These are phyloP conservation scores for Cyclotella baltica DNA, from an alignment of 108 stramenopile genomes.

Conservation along the genomic window DNA sequence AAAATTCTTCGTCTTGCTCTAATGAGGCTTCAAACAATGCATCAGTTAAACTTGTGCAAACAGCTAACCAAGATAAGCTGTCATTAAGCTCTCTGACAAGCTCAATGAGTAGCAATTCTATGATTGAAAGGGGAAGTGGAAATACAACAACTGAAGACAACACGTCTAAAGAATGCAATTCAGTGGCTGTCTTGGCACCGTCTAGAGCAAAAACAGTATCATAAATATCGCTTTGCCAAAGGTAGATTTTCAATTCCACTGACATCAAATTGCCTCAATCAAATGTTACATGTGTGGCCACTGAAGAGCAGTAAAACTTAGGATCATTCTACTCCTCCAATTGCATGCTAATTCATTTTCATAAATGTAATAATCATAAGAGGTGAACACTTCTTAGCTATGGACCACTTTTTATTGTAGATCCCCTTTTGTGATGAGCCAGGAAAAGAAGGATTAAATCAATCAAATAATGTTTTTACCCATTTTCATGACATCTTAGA, in stretches of 20 bases:
- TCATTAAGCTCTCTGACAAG: conserved; percentile 36
- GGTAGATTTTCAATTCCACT: conserved; percentile 3
- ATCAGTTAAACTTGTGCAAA: conserved; percentile 24
- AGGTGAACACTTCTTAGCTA: no score
- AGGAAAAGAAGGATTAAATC: neutral
- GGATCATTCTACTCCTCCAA: no score
- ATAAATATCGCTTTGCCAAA: neutral
- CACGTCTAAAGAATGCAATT: neutral
- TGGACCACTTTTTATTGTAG: neutral
- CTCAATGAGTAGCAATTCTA: conserved; percentile 24
- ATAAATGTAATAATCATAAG: no score
- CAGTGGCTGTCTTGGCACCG: neutral
- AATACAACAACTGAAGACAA: neutral
- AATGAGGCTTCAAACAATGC: neutral
- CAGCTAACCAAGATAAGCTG: conserved; percentile 25
- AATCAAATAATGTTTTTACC: no score
- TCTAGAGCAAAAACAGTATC: neutral
- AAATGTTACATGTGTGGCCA: no score
- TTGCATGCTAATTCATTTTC: neutral
- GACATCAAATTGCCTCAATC: neutral
- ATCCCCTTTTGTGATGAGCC: neutral
- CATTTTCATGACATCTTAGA: neutral
- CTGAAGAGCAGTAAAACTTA: no score
- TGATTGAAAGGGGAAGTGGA: conserved; percentile 6
- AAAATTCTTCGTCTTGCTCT: conserved; percentile 18